Base-by-base conservation (phyloP, 2,329 filamentous ascomycete species). In the Fusarium zealandicum region DNA sequence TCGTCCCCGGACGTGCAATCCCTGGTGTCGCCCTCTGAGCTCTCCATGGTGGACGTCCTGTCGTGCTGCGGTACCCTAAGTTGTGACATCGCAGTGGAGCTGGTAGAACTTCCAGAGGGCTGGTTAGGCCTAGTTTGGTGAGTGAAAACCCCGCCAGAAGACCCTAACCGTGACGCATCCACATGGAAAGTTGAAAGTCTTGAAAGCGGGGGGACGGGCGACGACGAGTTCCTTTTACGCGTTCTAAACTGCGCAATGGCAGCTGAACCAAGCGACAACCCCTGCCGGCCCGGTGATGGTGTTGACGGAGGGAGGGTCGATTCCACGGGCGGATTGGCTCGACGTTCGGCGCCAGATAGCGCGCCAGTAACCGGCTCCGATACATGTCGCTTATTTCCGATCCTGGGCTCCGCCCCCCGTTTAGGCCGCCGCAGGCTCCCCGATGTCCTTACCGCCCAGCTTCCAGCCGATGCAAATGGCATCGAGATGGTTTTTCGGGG, bases 1-100 rank as follows among this genome's bases (percentile, higher is more conserved):
- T 92, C 90, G 52, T 92, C 89, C 17, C 83, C 83, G 10, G 85
- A 90, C n/a, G 76, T 78, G 63, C 87, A 82, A 39, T 82, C 85
- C 62, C 84, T 83, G 57, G 77, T 78, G 54, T 91, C 88, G 67
- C 84, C 82, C 64, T 92, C 90, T 22, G 87, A 91, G 54, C 86
- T 87, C 57, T 85, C 83, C 60, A 88, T 78, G 22, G 86, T 89
- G 18, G 87, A 90, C 7, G 67, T 68, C 45, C 69, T 65, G 43
- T 74, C 73, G 55, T 71, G 65, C 16, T 69, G 67, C 20, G 69
- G 68, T 51, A 62, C 63, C 57, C 70, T 66, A 35, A 70, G 66
- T 54, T 74, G 73, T 54, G 73, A 75, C 71, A 76, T 77, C 51
- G 73, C 73, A 49, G 73, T 72, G 64, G 76, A 77, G 70, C 77